Evolutionary conservation across 371 early-diverging fungal genomes (phyloP).

Genomic region (Zopfochytrium polystomum): DNA sequence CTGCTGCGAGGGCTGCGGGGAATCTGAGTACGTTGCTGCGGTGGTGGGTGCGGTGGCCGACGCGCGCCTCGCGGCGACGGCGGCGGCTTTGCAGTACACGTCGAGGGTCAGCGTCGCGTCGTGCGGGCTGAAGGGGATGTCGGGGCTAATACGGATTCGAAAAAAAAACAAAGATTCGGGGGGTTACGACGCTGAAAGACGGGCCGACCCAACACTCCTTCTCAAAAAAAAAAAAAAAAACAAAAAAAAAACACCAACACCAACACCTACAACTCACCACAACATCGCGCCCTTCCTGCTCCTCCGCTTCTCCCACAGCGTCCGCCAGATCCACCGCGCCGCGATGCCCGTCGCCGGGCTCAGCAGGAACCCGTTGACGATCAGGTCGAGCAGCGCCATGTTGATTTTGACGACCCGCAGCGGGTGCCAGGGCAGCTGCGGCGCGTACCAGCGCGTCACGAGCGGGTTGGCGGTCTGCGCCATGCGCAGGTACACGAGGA

Average conservation of each 20-base stretch:
- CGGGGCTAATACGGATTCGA: constrained; percentile 1
- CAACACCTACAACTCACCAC: not conserved
- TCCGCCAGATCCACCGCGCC: constrained; percentile 13
- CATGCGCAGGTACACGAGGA: constrained; percentile 12
- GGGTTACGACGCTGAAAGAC: too few relatives aligned
- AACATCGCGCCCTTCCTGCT: not conserved
- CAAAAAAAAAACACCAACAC: too few relatives aligned
- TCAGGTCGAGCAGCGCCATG: constrained; percentile 17
- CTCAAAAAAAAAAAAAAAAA: too few relatives aligned
- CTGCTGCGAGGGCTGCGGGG: not conserved
- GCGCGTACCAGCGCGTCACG: not conserved
- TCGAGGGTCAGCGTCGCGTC: constrained; percentile 15
- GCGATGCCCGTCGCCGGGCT: constrained; percentile 19
- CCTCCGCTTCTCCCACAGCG: constrained; percentile 1
- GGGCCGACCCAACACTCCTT: too few relatives aligned
- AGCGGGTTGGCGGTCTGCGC: constrained; percentile 16
- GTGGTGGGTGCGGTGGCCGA: not conserved
- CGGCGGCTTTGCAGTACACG: constrained; percentile 1
- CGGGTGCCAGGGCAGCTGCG: constrained; percentile 25
- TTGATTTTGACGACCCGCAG: constrained; percentile 21
- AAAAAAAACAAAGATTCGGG: too few relatives aligned
- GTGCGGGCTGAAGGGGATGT: constrained; percentile 7
- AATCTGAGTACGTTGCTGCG: not conserved
- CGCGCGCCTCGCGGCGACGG: not conserved
- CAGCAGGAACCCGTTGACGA: constrained; percentile 10